Percentiles rank a stretch among this genome's conserved stretches.
Evolutionary conservation across 768 basidiomycete species (phyloP).

Genomic region (Daedaleopsis sinensis): DNA sequence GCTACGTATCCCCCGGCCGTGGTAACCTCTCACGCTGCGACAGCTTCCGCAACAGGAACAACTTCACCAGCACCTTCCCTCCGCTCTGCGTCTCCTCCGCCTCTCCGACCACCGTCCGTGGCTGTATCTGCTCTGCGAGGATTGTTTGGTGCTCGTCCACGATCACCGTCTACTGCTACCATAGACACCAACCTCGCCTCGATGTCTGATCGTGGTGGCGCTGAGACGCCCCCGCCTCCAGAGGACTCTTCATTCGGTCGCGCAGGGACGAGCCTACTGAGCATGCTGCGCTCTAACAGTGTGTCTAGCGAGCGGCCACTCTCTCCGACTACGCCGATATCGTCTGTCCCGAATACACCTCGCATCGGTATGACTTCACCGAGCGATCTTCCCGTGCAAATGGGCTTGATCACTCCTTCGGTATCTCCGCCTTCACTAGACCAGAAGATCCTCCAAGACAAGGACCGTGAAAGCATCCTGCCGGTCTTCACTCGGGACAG

Average conservation of each 20-base stretch:
- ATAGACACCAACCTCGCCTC: slow-evolving; percentile 23
- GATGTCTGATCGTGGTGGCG: slow-evolving; percentile 33
- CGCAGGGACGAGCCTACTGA: slow-evolving; percentile 56
- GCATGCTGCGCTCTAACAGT: slow-evolving; percentile 49
- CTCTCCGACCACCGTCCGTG: slow-evolving; percentile 15
- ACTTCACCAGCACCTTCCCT: slow-evolving; percentile 27
- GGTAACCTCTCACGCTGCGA: neutral
- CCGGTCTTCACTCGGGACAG: slow-evolving; percentile 6
- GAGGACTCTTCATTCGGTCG: slow-evolving; percentile 60
- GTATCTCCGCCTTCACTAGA: slow-evolving; percentile 34
- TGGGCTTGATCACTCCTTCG: slow-evolving; percentile 21
- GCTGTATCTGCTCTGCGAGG: slow-evolving; percentile 64
- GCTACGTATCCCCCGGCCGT: neutral
- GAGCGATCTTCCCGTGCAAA: slow-evolving; percentile 41
- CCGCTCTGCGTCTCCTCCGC: slow-evolving; percentile 24
- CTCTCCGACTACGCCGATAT: slow-evolving; percentile 22
- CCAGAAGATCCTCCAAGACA: slow-evolving; percentile 43
- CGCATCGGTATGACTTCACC: slow-evolving; percentile 14
- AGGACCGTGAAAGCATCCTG: slow-evolving; percentile 31
- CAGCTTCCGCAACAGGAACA: slow-evolving; percentile 34
- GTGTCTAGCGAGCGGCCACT: slow-evolving; percentile 27
- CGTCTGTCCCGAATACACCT: slow-evolving; percentile 28
- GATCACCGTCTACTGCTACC: slow-evolving; percentile 49
- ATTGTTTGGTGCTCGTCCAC: slow-evolving; percentile 57
- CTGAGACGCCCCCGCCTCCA: slow-evolving; percentile 23